A percentile compares a stretch with the other conserved stretches of the same genome.
Evolutionary conservation across 495 filamentous ascomycete genomes (phyloP).

Genomic region (Penicillium psychrofluorescens): DNA sequence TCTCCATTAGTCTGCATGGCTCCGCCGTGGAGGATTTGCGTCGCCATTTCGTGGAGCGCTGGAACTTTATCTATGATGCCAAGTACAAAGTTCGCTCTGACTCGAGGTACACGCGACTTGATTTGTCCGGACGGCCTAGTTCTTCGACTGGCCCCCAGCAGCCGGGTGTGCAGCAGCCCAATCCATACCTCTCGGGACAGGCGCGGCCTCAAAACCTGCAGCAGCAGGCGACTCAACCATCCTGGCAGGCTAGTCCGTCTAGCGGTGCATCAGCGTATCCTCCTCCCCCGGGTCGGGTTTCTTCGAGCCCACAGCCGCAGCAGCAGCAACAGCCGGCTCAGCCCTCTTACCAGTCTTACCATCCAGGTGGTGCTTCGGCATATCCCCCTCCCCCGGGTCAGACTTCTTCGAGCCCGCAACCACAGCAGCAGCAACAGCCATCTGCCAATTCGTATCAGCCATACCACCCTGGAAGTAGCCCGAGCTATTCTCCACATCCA

Average conservation of each 20-base stretch:
- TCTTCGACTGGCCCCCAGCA: slow-evolving; percentile 12
- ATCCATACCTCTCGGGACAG: slow-evolving; percentile 9
- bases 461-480: neutral
- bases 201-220: slow-evolving; percentile 8
- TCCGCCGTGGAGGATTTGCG: slow-evolving; percentile 71
- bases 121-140: slow-evolving; percentile 26
- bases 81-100: slow-evolving; percentile 70
- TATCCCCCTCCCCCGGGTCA: slow-evolving; percentile 4
- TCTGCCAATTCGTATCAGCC: neutral
- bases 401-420: slow-evolving; percentile 1
- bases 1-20: slow-evolving; percentile 75
- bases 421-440: slow-evolving; percentile 4
- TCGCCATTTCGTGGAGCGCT: slow-evolving; percentile 76
- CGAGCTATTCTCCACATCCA: slow-evolving; percentile 1
- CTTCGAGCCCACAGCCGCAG: slow-evolving; percentile 1
- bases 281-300: neutral
- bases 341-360: neutral
- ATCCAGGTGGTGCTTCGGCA: slow-evolving; percentile 3
- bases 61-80: slow-evolving; percentile 85
- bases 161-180: slow-evolving; percentile 13
- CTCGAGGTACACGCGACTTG: slow-evolving; percentile 52
- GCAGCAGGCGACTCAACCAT: neutral
- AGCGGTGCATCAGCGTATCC: neutral
- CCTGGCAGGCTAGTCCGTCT: neutral
- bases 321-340: slow-evolving; percentile 1